Base-by-base conservation (phyloP, 768 basidiomycete species). In the Cytidiella melzeri region DNA sequence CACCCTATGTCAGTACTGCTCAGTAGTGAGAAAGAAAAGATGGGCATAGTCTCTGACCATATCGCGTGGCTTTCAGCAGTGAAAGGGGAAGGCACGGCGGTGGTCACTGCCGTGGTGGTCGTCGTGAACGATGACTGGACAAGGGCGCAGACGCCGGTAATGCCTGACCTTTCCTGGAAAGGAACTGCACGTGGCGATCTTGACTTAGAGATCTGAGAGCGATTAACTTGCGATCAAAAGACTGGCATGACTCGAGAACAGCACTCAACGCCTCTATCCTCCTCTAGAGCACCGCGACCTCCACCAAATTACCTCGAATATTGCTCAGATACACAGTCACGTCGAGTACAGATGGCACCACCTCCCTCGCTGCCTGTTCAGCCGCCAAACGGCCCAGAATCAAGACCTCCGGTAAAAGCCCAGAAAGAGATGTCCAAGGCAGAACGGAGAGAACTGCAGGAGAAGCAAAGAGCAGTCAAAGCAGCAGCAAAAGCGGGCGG, bases 401-500 rank as follows among this genome's bases (percentile, higher is more conserved):
- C 56, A 5, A 45, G 42, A 18, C 51, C 52, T 18, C 61, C 59
- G 50, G 64, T 54, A 6, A 70, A 72, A 53, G 72, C 79, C 11
- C 84, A 87, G 61, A 86, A 87, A 59, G 74, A 77, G 37, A 83
- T 87, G 79, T 80, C 87, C 24, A 92, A 88, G 66, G 83, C 85
- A 4, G 86, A 88, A 61, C 76, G 88, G 24, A 72, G 86, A 57
- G 88, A 87, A 59, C 73, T 86, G 13, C 88, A 91, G 64, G 87
- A 89, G 62, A 74, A 72, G 55, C 87, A 92, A 60, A 75, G 87
- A 45, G 88, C 87, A 9, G 84, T 84, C n/a, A 91, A 91, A 66
- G 73, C 71, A 1, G 52, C 64, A 9, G 52, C 23, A 55, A 69
- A 50, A 57, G 67, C 43, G 5, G 45, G 56, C 24, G 52, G 60